Evolutionary conservation across 1,139 yeast species (phyloP).

Genomic region (Scheffersomyces parashehatae): DNA sequence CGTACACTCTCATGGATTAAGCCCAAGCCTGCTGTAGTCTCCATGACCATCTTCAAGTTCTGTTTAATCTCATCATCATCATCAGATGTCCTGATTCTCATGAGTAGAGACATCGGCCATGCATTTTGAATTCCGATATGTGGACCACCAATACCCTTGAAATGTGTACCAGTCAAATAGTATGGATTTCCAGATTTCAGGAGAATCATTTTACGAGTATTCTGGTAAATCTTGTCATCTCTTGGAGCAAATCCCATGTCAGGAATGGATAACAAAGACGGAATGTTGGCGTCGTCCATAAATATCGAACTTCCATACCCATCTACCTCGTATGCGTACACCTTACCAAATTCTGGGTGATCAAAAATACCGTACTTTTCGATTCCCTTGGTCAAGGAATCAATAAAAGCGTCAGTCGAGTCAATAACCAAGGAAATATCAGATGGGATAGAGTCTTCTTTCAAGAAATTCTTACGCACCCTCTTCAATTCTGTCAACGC

Average conservation of each 20-base stretch:
- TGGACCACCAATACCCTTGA: constrained; percentile 88
- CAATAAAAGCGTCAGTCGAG: constrained; percentile 37
- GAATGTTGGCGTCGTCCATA: constrained; percentile 93
- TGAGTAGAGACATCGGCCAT: constrained; percentile 87
- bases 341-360: constrained; percentile 72
- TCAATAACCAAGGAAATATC: constrained; percentile 13
- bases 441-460: constrained; percentile 7
- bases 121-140: constrained; percentile 80
- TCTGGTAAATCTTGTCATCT: constrained; percentile 64
- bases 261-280: constrained; percentile 79
- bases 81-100: constrained; percentile 72
- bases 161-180: constrained; percentile 58
- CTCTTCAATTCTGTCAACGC: constrained; percentile 60
- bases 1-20: constrained; percentile 82
- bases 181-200: constrained; percentile 77
- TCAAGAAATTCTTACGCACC: constrained; percentile 22
- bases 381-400: constrained; percentile 55
- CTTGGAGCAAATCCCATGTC: constrained; percentile 65
- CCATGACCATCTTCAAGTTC: constrained; percentile 53
- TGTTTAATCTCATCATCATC: constrained; percentile 66
- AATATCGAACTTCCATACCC: constrained; percentile 74
- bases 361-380: constrained; percentile 61
- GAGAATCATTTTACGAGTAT: constrained; percentile 76
- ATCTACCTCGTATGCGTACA: constrained; percentile 86
- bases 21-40: constrained; percentile 71